Conservation (phyloP, 345 rosid species). For the Mangifera indica region DNA sequence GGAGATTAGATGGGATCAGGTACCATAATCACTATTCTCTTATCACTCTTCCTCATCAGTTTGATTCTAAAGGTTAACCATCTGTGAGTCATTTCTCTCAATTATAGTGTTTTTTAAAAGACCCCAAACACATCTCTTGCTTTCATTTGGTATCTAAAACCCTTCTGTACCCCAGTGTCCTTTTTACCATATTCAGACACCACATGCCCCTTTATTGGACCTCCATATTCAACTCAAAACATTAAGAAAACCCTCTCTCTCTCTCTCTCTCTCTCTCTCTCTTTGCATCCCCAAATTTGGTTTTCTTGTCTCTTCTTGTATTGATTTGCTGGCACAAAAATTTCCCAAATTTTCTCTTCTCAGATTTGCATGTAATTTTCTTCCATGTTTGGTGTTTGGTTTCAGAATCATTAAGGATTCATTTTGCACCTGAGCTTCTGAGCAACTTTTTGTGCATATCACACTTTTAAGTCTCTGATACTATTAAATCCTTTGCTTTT, state of each 20-base stretch:
- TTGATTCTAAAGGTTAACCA: constrained; percentile 24
- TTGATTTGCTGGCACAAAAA: neutral
- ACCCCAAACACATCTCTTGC: constrained; percentile 9
- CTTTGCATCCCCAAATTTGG: constrained; percentile 9
- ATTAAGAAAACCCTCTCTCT: neutral
- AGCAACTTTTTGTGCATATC: neutral
- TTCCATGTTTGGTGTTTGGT: constrained; percentile 1
- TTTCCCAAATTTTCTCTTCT: neutral
- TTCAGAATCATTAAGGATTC: neutral
- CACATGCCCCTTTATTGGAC: neutral
- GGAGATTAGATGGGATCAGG: constrained; percentile 39
- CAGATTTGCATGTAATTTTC: neutral
- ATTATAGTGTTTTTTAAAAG: constrained; percentile 28
- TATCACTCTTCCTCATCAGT: neutral
- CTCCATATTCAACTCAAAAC: neutral
- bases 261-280: neutral
- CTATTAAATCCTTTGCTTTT: neutral
- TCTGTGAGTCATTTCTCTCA: constrained; percentile 19
- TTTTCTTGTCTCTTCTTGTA: neutral
- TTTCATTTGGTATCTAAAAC: constrained; percentile 12
- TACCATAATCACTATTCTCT: constrained; percentile 28
- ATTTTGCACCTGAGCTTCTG: neutral
- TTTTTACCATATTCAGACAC: constrained; percentile 3
- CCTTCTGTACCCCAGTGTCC: constrained; percentile 19
- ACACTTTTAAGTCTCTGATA: neutral